Evolutionary conservation across 345 rosid genomes (phyloP), one percentile per base, ranked within the genome.

Genomic region (Odontarrhena argentea): DNA sequence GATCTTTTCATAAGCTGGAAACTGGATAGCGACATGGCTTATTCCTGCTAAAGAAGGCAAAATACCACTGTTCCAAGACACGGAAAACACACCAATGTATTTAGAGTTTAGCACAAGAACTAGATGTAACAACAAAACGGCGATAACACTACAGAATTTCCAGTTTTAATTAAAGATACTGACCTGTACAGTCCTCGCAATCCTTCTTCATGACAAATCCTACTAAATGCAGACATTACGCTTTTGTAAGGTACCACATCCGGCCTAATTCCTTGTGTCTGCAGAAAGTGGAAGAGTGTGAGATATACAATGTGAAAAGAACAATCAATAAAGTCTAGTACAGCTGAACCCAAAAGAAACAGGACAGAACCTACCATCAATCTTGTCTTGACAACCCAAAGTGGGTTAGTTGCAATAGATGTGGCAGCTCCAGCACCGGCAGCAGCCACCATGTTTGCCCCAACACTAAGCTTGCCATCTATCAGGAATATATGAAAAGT

Each of bases 301-400:
- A 56, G 25, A 30, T 11, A 44, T 34, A 38, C 7, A 43, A 25
- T 9, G 55, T 53, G 15, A 36, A 53, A 18, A 37, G 26, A 12
- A 6, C 3, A 70, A 26, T 35, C 7, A 9, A 70, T 4, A 5
- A 22, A 24, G 67, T 11, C 4, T 44, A 36, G 22, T 13, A 35
- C 46, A 15, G 32, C 49, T 60, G 59, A 55, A 53, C 52, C 67
- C 40, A 40, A 48, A 30, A 51, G 56, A 55, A 47, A 40, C 41
- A 61, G 40, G 50, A 32, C 13, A 46, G 52, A 32, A 81, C 87
- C 73, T 64, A 91, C 99, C 84, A 91, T 95, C 63, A 91, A 87
- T 68, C 99, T 85, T 68, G 97, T 94, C 84, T 94, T 91, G 69
- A 94, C 99, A 80, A 91, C 99, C 99, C 99, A 94, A 62, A 94